Evolutionary conservation across 1,284 basidiomycete species (phyloP).

Genomic region (Ganoderma multipileum): DNA sequence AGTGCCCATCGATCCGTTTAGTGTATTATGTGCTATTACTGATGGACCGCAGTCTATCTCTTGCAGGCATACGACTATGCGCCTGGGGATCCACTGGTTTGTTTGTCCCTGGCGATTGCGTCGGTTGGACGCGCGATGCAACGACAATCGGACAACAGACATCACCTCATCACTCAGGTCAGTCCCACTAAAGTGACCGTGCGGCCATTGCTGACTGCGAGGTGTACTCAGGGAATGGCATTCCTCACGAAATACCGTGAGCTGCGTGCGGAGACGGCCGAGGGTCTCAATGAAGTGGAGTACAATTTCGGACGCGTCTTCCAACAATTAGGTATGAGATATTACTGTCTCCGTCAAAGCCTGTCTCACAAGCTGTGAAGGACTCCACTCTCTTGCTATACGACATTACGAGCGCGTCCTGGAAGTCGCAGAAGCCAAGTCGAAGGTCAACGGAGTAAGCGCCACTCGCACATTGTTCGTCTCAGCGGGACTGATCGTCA

Average conservation of each 20-base stretch:
- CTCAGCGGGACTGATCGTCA: not conserved
- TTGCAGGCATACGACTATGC: conserved; percentile 88
- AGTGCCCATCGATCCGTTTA: conserved; percentile 40
- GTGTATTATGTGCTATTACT: conserved; percentile 2
- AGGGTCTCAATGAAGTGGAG: conserved; percentile 79
- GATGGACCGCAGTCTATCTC: conserved; percentile 76
- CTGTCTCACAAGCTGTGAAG: conserved; percentile 46
- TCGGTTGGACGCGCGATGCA: conserved; percentile 89
- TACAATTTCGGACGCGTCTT: conserved; percentile 93
- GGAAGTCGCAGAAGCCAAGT: conserved; percentile 55
- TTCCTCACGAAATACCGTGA: conserved; percentile 82
- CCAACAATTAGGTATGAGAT: conserved; percentile 81
- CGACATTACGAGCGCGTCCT: conserved; percentile 85
- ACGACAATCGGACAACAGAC: conserved; percentile 92
- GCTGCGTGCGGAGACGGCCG: conserved; percentile 51
- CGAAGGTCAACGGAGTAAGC: conserved; percentile 31
- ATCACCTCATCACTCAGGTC: conserved; percentile 85
- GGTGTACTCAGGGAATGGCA: conserved; percentile 68
- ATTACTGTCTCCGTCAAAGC: not conserved
- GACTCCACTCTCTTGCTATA: conserved; percentile 80
- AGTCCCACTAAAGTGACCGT: conserved; percentile 4
- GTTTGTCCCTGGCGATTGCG: conserved; percentile 82
- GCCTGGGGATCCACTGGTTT: conserved; percentile 86
- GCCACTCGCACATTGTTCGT: conserved; percentile 14
- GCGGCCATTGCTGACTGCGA: conserved; percentile 39